Conservation (phyloP, 1,139 yeast species). For the Spencermartinsiella ligniputridi region DNA sequence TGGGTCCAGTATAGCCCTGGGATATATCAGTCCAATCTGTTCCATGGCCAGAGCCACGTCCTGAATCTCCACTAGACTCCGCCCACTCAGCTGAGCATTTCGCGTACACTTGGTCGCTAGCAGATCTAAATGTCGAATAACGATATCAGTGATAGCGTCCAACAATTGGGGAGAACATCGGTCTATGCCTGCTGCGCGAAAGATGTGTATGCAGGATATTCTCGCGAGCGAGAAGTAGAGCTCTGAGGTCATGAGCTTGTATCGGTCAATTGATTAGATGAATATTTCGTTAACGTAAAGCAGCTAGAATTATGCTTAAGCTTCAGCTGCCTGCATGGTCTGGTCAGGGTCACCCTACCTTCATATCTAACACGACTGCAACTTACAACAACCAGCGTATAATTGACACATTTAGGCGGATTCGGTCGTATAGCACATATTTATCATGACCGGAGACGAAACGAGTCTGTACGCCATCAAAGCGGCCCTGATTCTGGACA, state of each 20-base stretch:
- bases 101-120: slow-evolving; percentile 42
- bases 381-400: too few species aligned
- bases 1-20: slow-evolving; percentile 39
- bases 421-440: too few species aligned
- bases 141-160: slow-evolving; percentile 59
- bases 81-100: slow-evolving; percentile 39
- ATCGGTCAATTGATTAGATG: too few species aligned
- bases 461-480: slow-evolving; percentile 62
- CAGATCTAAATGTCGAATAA: slow-evolving; percentile 50
- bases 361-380: too few species aligned
- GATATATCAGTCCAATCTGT: slow-evolving; percentile 50
- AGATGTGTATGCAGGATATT: slow-evolving; percentile 59
- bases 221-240: slow-evolving; percentile 59
- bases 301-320: too few species aligned
- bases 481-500: slow-evolving; percentile 75
- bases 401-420: too few species aligned
- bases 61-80: slow-evolving; percentile 43
- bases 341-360: too few species aligned
- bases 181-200: slow-evolving; percentile 71
- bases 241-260: slow-evolving; percentile 39
- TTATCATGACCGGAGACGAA: slow-evolving; percentile 22
- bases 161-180: slow-evolving; percentile 58
- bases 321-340: too few species aligned
- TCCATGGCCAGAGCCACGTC: slow-evolving; percentile 62
- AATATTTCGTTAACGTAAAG: too few species aligned